Evolutionary conservation across 495 filamentous ascomycete species (phyloP), one percentile per base, ranked within the genome.

Genomic region (Aspergillus cristatus): DNA sequence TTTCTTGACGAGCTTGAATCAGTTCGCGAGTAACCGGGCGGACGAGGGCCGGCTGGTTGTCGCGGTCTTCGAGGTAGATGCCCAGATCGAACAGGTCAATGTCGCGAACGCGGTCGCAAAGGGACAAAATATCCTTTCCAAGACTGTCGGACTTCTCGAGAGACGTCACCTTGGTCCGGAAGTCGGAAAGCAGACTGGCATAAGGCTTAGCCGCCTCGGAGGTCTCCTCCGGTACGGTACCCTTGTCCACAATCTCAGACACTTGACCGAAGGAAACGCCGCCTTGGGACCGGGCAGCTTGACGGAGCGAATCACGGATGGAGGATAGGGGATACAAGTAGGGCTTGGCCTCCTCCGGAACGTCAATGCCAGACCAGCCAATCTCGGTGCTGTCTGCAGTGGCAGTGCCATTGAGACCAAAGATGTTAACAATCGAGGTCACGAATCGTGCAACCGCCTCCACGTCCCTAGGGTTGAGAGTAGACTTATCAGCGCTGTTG

Each of bases 21-120:
- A 94, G 70, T 35, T 82, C 79, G 1, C 68, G 68, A 3, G 78
- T 81, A 10, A 93, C 71, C n/a, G 85, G 88, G 37, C 88, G 86
- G 45, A 96, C 75, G 1, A 96, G 65, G 12, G 90, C 86, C 0
- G 82, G 79, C 42, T 71, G 70, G 25, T 68, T 68, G 7, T 82
- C 76, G 12, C 85, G 78, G 51, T 97, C 90, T 50, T 96, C 90
- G 7, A 97, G 79, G 44, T 91, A 88, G 15, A 96, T 77, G 14
- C 79, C 85, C 0, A 89, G 64, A 33, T 85, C 72, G 35, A 82
- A 85, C 20, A 97, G 77, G 37, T 85, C 76, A 17, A 74, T 62
- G 48, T 96, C 82, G 17, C 90, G 82, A 32, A 97, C 72, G 4
- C 72, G 68, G 51, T 94, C 90, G 47, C 81, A 88, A 32, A 94